phyloP scores from a whole-genome alignment of 2,329 filamentous ascomycete genomes.

The Diaporthe helianthi region DNA sequence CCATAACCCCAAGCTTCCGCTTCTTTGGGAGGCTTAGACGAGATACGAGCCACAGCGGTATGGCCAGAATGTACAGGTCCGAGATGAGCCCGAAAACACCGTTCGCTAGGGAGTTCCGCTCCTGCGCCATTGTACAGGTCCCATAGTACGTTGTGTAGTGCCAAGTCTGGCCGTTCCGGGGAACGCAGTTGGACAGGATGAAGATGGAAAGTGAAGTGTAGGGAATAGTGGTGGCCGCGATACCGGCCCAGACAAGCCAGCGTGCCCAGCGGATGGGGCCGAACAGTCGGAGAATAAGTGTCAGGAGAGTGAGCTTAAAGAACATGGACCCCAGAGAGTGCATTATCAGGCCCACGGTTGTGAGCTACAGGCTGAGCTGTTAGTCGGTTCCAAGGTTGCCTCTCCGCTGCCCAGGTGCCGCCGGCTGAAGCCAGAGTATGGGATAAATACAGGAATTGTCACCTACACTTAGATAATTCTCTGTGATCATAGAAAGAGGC shows the following conservation, averaged over 20 bases:
- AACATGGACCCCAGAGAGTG: neutral
- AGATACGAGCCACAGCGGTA: constrained; percentile 16
- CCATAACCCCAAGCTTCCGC: constrained; percentile 14
- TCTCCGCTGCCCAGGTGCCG: neutral
- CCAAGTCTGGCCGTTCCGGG: constrained; percentile 1
- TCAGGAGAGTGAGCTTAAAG: constrained; percentile 9
- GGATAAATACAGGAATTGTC: neutral
- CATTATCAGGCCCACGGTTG: neutral
- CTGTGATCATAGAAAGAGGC: constrained; percentile 13
- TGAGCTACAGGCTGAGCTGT: neutral
- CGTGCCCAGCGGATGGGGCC: neutral
- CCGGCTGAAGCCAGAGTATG: neutral
- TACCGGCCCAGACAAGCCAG: constrained; percentile 13
- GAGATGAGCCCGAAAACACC: constrained; percentile 14
- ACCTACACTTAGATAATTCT: constrained; percentile 3
- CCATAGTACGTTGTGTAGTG: constrained; percentile 4
- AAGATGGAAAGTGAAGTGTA: constrained; percentile 1
- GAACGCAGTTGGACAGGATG: constrained; percentile 1
- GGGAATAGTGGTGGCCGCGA: neutral
- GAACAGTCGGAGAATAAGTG: neutral
- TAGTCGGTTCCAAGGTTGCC: neutral
- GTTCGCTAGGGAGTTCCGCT: neutral
- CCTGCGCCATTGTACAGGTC: neutral
- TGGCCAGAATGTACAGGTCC: constrained; percentile 11
- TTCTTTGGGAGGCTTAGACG: neutral